Base-by-base conservation (phyloP, 768 basidiomycete species). In the Tricholoma matsutake region DNA sequence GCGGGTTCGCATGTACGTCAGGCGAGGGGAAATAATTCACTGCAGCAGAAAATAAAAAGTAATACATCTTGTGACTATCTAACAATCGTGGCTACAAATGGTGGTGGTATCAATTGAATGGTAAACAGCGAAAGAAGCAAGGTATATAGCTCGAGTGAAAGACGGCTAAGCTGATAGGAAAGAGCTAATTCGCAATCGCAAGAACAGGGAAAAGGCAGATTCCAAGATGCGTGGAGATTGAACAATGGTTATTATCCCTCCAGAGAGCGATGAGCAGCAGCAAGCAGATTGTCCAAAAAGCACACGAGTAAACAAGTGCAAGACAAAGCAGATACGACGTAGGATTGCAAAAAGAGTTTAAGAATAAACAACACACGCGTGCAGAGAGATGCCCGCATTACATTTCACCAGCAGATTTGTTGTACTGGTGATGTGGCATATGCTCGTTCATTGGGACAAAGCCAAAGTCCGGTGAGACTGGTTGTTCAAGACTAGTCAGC, bases 381-480 rank as follows among this genome's bases (percentile, higher is more conserved):
- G 34, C 59, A 65, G 41, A 61, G 41, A 52, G 56, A 39, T 29
- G n/a, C 20, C 66, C 59, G 70, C 71, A 34, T 63, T 39, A 86
- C 68, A 81, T 79, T 67, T 83, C 85, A 64, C 79, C 79, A 47
- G 79, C 68, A 61, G 79, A 73, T 68, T 88, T 87, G 76, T 76
- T 81, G 79, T 86, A 87, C 67, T 84, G 81, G 66, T 81, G 79
- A 34, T 43, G 56, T 57, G 85, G 81, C 59, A 90, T 74, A 69
- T 91, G 87, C 72, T 90, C 89, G 74, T 86, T 89, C 88, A 91
- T 88, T 68, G 83, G 80, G 69, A 91, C 89, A 77, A 85, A 92
- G 62, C 88, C 91, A 79, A 90, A 91, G 81, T 91, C 89, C 75
- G 90, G 90, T 69, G 89, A 89, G 83, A 88, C 90, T 88, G 76